Evolutionary conservation across 129 eudicot genomes (phyloP), one percentile per base, ranked within the genome.

Genomic region (Silybum marianum): DNA sequence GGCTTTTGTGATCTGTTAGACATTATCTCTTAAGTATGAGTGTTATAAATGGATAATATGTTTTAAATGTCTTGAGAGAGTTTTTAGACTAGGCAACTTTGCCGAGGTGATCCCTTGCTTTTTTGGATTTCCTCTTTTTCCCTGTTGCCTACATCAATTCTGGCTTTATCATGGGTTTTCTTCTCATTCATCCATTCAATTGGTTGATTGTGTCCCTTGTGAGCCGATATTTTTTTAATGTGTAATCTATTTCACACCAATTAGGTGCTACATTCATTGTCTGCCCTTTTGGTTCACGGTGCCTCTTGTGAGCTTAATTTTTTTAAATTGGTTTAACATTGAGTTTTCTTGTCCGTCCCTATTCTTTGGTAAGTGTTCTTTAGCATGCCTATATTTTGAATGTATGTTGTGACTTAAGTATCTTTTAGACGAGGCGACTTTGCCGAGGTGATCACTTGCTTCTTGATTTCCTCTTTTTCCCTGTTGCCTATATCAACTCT

Each of bases 381-480:
- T 58, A 18, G 10, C n/a, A 2, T 18, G 66, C 23, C 10, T 58
- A 19, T n/a, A 58, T 58, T 58, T 18, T 54, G 65, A 54, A 54
- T 5, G 21, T 54, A 54, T 18, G 2, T 54, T n/a, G 8, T 54
- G 19, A 54, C 65, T 54, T 16, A 54, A 14, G 65, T 9, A 54
- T 39, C 10, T 44, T 74, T 26, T 18, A 32, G 1, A 34, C 3
- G 39, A 48, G 93, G 97, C 89, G 86, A 84, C 97, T 92, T 93
- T 93, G 93, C 97, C 94, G 88, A 90, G 96, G 92, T 86, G 83
- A 85, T 93, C 77, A 75, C 60, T 74, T 39, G 7, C 77, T 32
- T 51, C 18, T 80, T 75, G 81, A 77, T 89, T 85, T 80, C 93
- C 95, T 85, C 91, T 87, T 91, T 88, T 93, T 89, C 97, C 98